Percentiles rank a stretch among this genome's conserved stretches.
These are phyloP conservation scores for Fistulinella prunicolor DNA, from an alignment of 768 basidiomycete species.

Conservation along the genomic window DNA sequence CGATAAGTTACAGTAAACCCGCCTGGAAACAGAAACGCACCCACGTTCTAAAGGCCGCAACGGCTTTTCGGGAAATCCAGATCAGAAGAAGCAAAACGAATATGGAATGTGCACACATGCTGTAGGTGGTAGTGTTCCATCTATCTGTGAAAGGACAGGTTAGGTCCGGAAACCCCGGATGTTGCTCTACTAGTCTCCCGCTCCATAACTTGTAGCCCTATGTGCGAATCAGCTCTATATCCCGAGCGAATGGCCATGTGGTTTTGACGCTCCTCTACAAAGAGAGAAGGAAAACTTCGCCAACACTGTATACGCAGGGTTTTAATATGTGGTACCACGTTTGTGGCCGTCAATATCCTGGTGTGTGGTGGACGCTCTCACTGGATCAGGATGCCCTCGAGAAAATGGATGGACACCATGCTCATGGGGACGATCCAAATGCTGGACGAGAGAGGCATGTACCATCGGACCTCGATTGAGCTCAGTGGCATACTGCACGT, in stretches of 20 bases:
- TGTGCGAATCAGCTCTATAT: too few species aligned
- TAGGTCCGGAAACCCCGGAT: background rate
- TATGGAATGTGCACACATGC: background rate
- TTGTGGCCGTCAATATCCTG: too few species aligned
- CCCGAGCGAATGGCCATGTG: background rate
- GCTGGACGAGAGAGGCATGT: background rate
- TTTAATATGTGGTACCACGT: too few species aligned
- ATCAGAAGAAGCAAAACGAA: conserved; percentile 4
- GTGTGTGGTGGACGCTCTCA: background rate
- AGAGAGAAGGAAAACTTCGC: background rate
- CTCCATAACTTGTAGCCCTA: background rate
- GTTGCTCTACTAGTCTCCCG: background rate
- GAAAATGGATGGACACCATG: background rate
- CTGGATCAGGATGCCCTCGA: background rate
- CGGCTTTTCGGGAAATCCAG: conserved; percentile 1
- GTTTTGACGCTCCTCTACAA: background rate
- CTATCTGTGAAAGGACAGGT: background rate
- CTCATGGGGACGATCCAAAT: background rate
- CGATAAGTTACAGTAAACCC: background rate
- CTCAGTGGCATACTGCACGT: background rate
- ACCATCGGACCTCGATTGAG: conserved; percentile 14
- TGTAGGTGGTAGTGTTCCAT: background rate
- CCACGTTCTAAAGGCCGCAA: background rate
- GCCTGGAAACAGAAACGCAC: background rate
- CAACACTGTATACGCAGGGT: background rate